A percentile compares a stretch with the other conserved stretches of the same genome.
phyloP scores from a whole-genome alignment of 495 filamentous ascomycete genomes.

The Alectoria sarmentosa region DNA sequence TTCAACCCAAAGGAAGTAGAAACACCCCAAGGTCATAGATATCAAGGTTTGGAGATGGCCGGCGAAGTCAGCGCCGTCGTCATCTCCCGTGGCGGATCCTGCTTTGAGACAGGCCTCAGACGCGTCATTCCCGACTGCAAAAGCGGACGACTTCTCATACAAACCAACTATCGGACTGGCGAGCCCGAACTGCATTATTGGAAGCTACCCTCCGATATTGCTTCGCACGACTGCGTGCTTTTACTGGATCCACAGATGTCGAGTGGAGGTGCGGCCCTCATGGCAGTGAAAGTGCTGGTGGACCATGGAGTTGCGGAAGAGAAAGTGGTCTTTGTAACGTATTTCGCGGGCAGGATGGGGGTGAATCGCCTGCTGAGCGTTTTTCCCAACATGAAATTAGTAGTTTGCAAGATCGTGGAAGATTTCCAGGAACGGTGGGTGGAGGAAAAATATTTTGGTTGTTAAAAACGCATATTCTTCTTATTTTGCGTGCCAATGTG shows the following conservation, averaged over 20 bases:
- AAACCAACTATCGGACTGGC: conserved; percentile 72
- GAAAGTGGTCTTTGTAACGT: conserved; percentile 82
- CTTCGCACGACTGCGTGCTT: conserved; percentile 67
- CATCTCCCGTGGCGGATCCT: conserved; percentile 77
- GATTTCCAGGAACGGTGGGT: conserved; percentile 77
- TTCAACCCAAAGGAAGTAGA: conserved; percentile 54
- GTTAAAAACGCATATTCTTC: conserved; percentile 36
- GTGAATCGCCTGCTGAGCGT: conserved; percentile 76
- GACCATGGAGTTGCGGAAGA: conserved; percentile 89
- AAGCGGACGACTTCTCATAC: conserved; percentile 82
- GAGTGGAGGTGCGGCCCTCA: conserved; percentile 84
- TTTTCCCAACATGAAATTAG: conserved; percentile 75
- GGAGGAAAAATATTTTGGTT: conserved; percentile 74
- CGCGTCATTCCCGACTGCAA: conserved; percentile 88
- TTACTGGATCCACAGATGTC: conserved; percentile 92
- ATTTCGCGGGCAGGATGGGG: conserved; percentile 72
- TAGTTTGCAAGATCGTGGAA: conserved; percentile 71
- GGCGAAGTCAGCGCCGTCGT: conserved; percentile 80
- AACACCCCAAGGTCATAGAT: conserved; percentile 60
- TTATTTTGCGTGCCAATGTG: not conserved
- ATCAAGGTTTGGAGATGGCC: conserved; percentile 58
- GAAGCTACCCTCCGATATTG: conserved; percentile 64
- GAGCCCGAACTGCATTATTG: conserved; percentile 91
- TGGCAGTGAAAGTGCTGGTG: conserved; percentile 90
- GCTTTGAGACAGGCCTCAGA: conserved; percentile 79